Evolutionary conservation across 2,329 filamentous ascomycete species (phyloP), one percentile per base, ranked within the genome.

Genomic region (Gremmenia infestans): DNA sequence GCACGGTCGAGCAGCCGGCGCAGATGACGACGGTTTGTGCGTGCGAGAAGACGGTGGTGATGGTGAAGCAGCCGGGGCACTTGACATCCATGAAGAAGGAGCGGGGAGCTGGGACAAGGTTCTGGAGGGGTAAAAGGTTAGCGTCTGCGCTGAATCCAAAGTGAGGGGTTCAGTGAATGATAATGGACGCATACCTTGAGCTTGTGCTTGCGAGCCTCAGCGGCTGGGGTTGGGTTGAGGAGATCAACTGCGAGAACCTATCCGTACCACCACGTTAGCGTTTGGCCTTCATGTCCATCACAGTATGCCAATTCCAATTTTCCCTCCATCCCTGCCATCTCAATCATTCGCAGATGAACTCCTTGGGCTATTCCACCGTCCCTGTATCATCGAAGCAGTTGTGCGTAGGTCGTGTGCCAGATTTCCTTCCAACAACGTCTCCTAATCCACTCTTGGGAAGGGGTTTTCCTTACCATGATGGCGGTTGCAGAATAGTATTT

Each of bases 61-160:
- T 99, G 79, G 92, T 97, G 88, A 97, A 99, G 90, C 94, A 99
- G 74, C 94, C 94, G 77, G 94, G 94, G 89, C 94, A 99, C 89
- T 99, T 99, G 84, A 99, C 94, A 77, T 99, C 94, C 94, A 99
- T 99, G 90, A 99, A 99, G 89, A 97, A 99, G 69, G 93, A 97
- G 78, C 94, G 91, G 73, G 94, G 94, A 68, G 85, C 88, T 72
- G 94, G 94, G 76, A 99, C 94, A 72, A 99, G 89, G 69, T 85
- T 91, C 91, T 95, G 68, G 62, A 53, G 46, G 32, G 43, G 28
- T 23, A 55, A 54, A 53, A 53, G 50, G 55, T 68, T 50, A 69
- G 60, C 48, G 55, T 37, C 50, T 43, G 32, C 42, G 40, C 28
- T 35, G 11, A 22, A 11, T 22, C 17, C n/a, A 45, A 45, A 3